Conservation (phyloP, 192 early-diverging fungal genomes). For the Coemansia sp. region DNA sequence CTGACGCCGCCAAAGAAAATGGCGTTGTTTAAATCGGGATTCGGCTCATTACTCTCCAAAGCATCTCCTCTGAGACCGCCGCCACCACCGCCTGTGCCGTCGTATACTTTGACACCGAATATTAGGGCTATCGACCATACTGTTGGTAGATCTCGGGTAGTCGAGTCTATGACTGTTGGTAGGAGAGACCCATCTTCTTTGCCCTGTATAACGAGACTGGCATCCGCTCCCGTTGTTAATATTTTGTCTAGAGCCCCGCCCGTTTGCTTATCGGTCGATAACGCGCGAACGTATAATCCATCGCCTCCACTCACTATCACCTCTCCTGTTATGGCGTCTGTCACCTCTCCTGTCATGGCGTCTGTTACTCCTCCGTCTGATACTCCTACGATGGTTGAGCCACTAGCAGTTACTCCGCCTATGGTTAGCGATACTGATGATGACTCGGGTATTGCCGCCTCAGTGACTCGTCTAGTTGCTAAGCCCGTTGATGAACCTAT, state of each 20-base stretch:
- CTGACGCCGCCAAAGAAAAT: conserved; percentile 2
- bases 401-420: neutral
- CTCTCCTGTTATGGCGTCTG: too few species aligned
- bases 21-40: conserved; percentile 30
- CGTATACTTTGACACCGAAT: neutral
- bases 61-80: neutral
- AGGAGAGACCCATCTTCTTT: neutral
- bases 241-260: neutral
- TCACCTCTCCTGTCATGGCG: too few species aligned
- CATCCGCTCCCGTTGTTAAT: neutral
- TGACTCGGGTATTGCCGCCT: conserved; percentile 40
- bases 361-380: too few species aligned
- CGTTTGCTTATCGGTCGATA: neutral
- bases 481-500: neutral
- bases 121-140: neutral
- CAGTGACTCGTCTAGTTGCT: conserved; percentile 16
- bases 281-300: neutral
- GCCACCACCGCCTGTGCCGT: neutral
- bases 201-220: conserved; percentile 2
- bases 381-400: neutral
- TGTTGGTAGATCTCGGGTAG: neutral
- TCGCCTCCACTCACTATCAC: neutral
- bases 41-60: conserved; percentile 35
- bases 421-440: conserved; percentile 31
- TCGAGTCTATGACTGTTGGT: neutral